Evolutionary conservation across 352 stramenopile genomes (phyloP).

Genomic region (Pythium pyrilobum): DNA sequence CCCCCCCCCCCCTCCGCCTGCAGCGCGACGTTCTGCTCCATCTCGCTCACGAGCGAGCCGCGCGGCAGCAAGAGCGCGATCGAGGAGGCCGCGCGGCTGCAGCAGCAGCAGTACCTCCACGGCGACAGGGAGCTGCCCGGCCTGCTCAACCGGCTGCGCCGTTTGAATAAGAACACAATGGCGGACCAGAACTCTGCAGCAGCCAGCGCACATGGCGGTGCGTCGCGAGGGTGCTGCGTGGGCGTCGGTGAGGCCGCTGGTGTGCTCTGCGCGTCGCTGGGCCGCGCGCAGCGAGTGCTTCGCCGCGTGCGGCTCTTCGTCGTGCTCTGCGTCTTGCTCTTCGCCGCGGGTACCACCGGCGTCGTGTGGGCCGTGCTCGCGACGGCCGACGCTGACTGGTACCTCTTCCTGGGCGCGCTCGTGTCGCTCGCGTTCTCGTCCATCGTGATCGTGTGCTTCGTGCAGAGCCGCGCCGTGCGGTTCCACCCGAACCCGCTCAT

Average conservation of each 20-base stretch:
- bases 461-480: constrained; percentile 43
- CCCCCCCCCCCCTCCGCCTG: background rate
- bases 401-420: constrained; percentile 64
- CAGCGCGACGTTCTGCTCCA: constrained; percentile 57
- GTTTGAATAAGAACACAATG: background rate
- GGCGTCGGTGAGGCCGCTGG: background rate
- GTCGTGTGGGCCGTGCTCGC: constrained; percentile 14
- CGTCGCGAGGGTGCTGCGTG: background rate
- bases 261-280: background rate
- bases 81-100: constrained; percentile 28
- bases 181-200: too few species aligned
- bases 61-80: constrained; percentile 31
- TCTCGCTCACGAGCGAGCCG: constrained; percentile 49
- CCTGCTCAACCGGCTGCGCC: constrained; percentile 2
- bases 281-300: background rate
- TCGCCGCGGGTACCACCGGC: constrained; percentile 5
- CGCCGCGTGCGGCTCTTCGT: constrained; percentile 1
- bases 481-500: constrained; percentile 82
- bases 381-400: constrained; percentile 23
- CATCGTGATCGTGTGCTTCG: constrained; percentile 69
- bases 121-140: constrained; percentile 9
- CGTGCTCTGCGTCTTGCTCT: constrained; percentile 4
- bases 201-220: background rate
- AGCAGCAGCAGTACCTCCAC: constrained; percentile 21
- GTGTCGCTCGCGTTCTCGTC: constrained; percentile 69